Evolutionary conservation across 345 rosid genomes (phyloP), one percentile per base, ranked within the genome.

Genomic region (Turritis glabra): DNA sequence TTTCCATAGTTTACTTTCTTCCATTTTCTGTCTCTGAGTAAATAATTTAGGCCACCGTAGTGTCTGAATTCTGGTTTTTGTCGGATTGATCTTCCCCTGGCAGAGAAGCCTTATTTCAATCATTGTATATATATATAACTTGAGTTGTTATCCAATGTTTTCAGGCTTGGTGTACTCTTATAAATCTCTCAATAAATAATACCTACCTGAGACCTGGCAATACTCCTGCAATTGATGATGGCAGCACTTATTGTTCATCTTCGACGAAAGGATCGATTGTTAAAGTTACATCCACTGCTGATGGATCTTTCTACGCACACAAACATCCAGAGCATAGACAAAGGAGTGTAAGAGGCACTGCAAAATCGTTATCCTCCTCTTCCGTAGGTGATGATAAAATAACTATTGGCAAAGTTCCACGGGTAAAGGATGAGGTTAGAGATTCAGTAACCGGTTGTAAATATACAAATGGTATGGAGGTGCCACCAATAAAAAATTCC

Each of bases 121-220:
- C 21, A 8, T 44, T 44, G 22, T 51, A 32, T 14, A 47, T 19
- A 26, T 18, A 29, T 25, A n/a, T 64, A 37, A 64, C 57, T 64
- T 54, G 55, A 35, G 56, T 9, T 57, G 37, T 55, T 19, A 67
- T 62, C 64, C 53, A 44, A 33, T 64, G 38, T 63, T 69, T 78
- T 76, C 86, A 90, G 98, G 96, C 93, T 54, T 89, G 93, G 96
- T 81, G 78, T 71, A 62, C 84, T 80, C 88, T 93, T 71, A 87
- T 89, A 53, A 79, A 58, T 67, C 86, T 88, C 54, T 81, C 78
- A 51, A 65, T 81, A 53, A 22, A 67, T 78, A 83, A 84, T 78
- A 86, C 80, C 72, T 87, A 85, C 80, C 37, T 74, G 44, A 82
- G 82, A 74, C 97, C 97, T 64, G 97, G 93, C 37, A 83, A 83